These are phyloP conservation scores for Sechiopsis laciniata DNA, from an alignment of 306 rosid species.

Conservation along the genomic window DNA sequence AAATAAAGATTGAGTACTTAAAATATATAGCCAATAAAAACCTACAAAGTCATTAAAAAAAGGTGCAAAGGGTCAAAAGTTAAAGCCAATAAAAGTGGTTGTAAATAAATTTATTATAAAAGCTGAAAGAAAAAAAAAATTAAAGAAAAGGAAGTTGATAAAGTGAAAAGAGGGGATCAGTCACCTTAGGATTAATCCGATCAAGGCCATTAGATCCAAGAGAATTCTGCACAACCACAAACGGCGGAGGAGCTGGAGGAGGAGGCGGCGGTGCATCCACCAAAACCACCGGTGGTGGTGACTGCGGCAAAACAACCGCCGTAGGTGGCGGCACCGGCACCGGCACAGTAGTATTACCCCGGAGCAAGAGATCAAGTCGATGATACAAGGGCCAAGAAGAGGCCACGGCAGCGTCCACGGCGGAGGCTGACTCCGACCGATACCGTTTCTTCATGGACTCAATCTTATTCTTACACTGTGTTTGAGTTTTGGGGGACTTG, in stretches of 20 bases:
- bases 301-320: background rate
- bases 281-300: slow-evolving; percentile 33
- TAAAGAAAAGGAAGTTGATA: too few relatives aligned
- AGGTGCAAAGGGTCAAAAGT: background rate
- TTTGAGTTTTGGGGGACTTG: slow-evolving; percentile 73
- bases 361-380: slow-evolving; percentile 62
- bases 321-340: background rate
- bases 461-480: slow-evolving; percentile 97
- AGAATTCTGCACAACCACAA: slow-evolving; percentile 50
- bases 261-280: slow-evolving; percentile 39
- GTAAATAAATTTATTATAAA: background rate
- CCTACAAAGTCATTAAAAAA: background rate
- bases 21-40: too few relatives aligned
- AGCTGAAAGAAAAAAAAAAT: slow-evolving; percentile 8
- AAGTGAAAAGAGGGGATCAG: background rate
- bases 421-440: slow-evolving; percentile 65
- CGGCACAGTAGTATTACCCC: slow-evolving; percentile 37
- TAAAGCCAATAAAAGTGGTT: background rate
- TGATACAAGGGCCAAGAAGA: slow-evolving; percentile 84
- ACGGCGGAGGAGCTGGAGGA: slow-evolving; percentile 30
- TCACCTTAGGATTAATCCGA: slow-evolving; percentile 54
- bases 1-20: background rate
- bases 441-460: slow-evolving; percentile 97
- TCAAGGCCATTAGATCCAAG: slow-evolving; percentile 71
- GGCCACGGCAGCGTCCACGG: background rate